Evolutionary conservation across 768 basidiomycete species (phyloP).

Genomic region (Pleurotus pulmonarius): DNA sequence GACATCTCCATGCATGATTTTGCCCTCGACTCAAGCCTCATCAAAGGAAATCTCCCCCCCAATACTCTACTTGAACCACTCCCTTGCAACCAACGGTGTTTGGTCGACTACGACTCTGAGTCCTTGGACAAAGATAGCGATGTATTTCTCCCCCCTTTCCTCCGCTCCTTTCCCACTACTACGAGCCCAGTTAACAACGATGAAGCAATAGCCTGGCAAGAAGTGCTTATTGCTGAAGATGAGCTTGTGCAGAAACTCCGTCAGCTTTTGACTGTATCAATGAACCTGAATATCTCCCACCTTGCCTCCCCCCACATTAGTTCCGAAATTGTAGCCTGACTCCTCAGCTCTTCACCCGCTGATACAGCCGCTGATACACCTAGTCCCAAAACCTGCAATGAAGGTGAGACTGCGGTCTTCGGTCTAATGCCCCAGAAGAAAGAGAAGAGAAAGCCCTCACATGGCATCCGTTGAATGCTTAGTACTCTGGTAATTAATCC

Average conservation of each 20-base stretch:
- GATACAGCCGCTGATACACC: too few relatives aligned
- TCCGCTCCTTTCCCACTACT: too few relatives aligned
- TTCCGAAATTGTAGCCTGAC: too few relatives aligned
- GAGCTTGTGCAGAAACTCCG: background rate
- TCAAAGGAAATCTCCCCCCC: slow-evolving; percentile 14
- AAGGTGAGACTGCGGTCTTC: background rate
- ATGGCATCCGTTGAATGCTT: background rate
- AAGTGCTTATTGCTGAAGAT: slow-evolving; percentile 1
- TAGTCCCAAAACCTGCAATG: too few relatives aligned
- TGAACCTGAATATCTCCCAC: too few relatives aligned
- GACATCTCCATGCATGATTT: too few relatives aligned
- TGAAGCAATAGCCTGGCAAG: background rate
- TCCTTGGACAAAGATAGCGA: background rate
- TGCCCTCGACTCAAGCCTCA: too few relatives aligned
- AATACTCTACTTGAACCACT: slow-evolving; percentile 12
- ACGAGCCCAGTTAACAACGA: background rate
- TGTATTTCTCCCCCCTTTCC: background rate
- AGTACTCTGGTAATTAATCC: too few relatives aligned
- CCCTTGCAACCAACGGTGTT: slow-evolving; percentile 16
- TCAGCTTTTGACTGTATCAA: too few relatives aligned
- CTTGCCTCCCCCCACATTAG: too few relatives aligned
- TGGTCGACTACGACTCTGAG: slow-evolving; percentile 10
- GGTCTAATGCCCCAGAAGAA: background rate
- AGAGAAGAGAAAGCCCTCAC: background rate
- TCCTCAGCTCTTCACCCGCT: too few relatives aligned